Evolutionary conservation across 352 stramenopile genomes (phyloP).

Genomic region (Phytophthora niederhauseri): DNA sequence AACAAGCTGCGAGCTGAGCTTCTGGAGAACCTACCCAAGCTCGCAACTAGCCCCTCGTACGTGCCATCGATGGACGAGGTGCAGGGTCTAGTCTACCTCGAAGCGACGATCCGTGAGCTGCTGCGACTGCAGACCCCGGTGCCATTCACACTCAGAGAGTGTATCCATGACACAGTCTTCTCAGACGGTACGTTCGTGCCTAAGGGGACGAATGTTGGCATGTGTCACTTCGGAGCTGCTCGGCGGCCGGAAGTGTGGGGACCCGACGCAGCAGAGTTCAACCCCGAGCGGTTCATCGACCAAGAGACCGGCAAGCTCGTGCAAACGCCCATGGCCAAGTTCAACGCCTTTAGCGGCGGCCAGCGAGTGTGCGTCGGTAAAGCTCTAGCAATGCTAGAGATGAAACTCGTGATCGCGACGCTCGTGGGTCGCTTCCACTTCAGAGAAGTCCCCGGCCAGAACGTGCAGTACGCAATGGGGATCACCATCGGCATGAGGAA

Average conservation of each 20-base stretch:
- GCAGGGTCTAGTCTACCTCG: slow-evolving; percentile 56
- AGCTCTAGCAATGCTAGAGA: slow-evolving; percentile 72
- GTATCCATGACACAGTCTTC: slow-evolving; percentile 52
- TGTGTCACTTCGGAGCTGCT: slow-evolving; percentile 62
- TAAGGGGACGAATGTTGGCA: slow-evolving; percentile 48
- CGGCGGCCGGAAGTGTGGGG: slow-evolving; percentile 64
- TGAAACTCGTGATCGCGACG: slow-evolving; percentile 61
- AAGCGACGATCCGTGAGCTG: slow-evolving; percentile 64
- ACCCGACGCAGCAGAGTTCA: slow-evolving; percentile 46
- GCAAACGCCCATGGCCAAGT: slow-evolving; percentile 57
- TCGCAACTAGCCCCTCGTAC: slow-evolving; percentile 28
- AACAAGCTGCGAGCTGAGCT: slow-evolving; percentile 53
- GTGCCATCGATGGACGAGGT: slow-evolving; percentile 56
- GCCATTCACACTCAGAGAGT: slow-evolving; percentile 39
- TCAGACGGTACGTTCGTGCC: slow-evolving; percentile 72
- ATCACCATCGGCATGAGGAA: slow-evolving; percentile 54
- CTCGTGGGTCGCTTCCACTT: slow-evolving; percentile 61
- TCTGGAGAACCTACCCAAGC: slow-evolving; percentile 39
- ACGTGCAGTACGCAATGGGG: slow-evolving; percentile 39
- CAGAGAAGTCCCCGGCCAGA: slow-evolving; percentile 29
- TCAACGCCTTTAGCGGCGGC: slow-evolving; percentile 72
- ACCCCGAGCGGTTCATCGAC: slow-evolving; percentile 57
- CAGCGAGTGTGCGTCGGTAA: slow-evolving; percentile 71
- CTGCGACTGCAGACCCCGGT: slow-evolving; percentile 68
- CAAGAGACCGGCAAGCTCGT: slow-evolving; percentile 37